These are phyloP conservation scores for Fonsecaea erecta DNA, from an alignment of 2,329 filamentous ascomycete genomes.

Conservation along the genomic window DNA sequence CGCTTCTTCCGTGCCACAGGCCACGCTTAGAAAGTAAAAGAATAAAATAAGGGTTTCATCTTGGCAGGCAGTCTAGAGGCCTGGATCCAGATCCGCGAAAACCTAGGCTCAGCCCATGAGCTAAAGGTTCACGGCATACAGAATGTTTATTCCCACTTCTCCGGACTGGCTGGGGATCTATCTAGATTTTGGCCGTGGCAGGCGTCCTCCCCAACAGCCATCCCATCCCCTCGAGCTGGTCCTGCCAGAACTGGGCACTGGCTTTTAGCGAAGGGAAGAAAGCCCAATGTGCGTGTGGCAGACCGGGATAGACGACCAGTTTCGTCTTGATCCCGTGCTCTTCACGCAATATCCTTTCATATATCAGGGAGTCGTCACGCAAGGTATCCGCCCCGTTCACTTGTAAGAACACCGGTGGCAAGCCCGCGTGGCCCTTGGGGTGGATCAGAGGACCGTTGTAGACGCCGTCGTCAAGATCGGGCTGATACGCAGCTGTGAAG, in stretches of 20 bases:
- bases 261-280: constrained; percentile 37
- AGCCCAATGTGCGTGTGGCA: constrained; percentile 43
- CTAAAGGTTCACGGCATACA: not conserved
- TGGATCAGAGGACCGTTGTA: constrained; percentile 5
- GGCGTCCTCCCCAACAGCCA: constrained; percentile 31
- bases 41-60: not conserved
- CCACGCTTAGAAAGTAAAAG: not conserved
- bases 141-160: not conserved
- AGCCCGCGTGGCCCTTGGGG: not conserved
- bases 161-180: not conserved
- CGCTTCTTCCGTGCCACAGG: not conserved
- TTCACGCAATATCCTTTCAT: constrained; percentile 31
- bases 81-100: not conserved
- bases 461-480: constrained; percentile 14
- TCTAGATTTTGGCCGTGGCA: not conserved
- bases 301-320: constrained; percentile 41
- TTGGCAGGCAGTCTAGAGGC: not conserved
- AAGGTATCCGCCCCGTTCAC: constrained; percentile 19
- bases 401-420: constrained; percentile 5
- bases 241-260: constrained; percentile 36
- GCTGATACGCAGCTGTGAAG: constrained; percentile 22
- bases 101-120: not conserved
- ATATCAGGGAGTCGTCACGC: constrained; percentile 30
- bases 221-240: constrained; percentile 33
- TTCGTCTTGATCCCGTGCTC: constrained; percentile 39